Conservation (phyloP, 2,329 filamentous ascomycete species). For the Xylaria sp. region DNA sequence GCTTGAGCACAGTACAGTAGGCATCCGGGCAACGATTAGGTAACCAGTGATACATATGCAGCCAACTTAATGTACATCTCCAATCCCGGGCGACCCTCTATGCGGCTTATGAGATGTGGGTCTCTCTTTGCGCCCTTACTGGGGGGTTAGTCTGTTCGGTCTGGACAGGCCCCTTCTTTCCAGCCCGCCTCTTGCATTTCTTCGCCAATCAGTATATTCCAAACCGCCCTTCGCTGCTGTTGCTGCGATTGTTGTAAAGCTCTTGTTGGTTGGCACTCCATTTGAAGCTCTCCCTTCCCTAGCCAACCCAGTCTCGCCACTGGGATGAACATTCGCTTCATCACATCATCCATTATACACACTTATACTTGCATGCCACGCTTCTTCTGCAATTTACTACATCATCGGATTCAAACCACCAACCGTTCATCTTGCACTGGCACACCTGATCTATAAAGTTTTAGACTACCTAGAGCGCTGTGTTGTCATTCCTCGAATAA, state of each 20-base stretch:
- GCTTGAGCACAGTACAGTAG: not conserved
- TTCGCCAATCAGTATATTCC: slow-evolving; percentile 31
- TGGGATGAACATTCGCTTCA: not conserved
- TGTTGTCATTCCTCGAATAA: slow-evolving; percentile 24
- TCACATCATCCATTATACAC: slow-evolving; percentile 4
- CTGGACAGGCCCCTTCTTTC: slow-evolving; percentile 27
- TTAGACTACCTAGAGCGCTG: slow-evolving; percentile 22
- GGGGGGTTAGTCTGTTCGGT: slow-evolving; percentile 12
- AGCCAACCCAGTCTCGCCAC: slow-evolving; percentile 1
- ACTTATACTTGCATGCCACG: slow-evolving; percentile 27
- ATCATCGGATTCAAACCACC: slow-evolving; percentile 22
- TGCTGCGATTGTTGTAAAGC: slow-evolving; percentile 2
- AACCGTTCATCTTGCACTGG: slow-evolving; percentile 8
- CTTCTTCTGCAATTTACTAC: slow-evolving; percentile 25
- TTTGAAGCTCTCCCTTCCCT: not conserved
- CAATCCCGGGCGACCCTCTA: slow-evolving; percentile 22
- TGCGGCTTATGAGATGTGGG: slow-evolving; percentile 38
- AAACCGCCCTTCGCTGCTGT: not conserved
- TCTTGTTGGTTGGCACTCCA: slow-evolving; percentile 16
- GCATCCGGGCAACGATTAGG: not conserved
- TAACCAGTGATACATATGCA: not conserved
- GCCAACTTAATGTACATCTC: slow-evolving; percentile 18
- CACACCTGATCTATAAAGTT: slow-evolving; percentile 4
- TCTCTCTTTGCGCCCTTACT: slow-evolving; percentile 20
- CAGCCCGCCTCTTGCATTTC: slow-evolving; percentile 38